Evolutionary conservation across 139 green algal genomes (phyloP).

Genomic region (Eudorina sp.): DNA sequence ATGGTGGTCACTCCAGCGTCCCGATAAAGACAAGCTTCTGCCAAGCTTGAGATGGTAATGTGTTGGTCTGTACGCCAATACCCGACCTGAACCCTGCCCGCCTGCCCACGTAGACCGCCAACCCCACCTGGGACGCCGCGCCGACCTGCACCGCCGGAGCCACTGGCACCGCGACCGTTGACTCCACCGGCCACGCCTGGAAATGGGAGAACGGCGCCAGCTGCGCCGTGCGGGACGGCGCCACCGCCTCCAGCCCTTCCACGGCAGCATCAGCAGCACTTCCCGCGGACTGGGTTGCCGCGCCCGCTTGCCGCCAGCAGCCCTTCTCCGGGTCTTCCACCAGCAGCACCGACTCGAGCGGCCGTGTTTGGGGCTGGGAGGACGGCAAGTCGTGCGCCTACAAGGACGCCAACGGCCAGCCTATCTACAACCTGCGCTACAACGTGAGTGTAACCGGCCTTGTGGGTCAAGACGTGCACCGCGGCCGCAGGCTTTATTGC

Average conservation of each 20-base stretch:
- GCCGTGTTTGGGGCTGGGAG: slow-evolving; percentile 40
- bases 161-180: neutral
- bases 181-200: slow-evolving; percentile 27
- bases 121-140: slow-evolving; percentile 34
- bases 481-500: too few relatives aligned
- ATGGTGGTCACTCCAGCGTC: too few relatives aligned
- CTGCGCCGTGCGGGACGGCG: slow-evolving; percentile 7
- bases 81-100: too few relatives aligned
- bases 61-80: too few relatives aligned
- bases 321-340: neutral
- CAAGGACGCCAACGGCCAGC: slow-evolving; percentile 13
- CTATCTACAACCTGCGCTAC: slow-evolving; percentile 5
- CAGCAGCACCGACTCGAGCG: neutral
- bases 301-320: neutral
- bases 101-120: too few relatives aligned
- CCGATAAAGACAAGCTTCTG: too few relatives aligned
- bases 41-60: too few relatives aligned
- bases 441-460: too few relatives aligned
- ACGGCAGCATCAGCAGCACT: neutral
- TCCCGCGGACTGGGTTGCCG: slow-evolving; percentile 2
- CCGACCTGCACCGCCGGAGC: neutral
- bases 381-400: slow-evolving; percentile 21
- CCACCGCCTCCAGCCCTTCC: neutral
- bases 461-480: too few relatives aligned
- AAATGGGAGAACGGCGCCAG: neutral